Conservation (phyloP, 805 yeast genomes). For the Spathaspora arborariae region DNA sequence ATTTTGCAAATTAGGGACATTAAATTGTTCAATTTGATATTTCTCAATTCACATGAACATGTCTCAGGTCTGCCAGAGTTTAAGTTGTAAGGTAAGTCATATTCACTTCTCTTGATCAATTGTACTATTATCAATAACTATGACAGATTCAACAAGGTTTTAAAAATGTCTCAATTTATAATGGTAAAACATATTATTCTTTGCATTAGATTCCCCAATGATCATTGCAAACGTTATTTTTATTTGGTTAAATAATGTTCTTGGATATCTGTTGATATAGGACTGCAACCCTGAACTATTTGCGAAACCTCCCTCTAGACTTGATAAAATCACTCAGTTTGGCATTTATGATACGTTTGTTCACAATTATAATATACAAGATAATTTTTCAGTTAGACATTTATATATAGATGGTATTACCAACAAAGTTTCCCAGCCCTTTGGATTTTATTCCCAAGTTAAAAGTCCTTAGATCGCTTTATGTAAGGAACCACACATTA, state of each 20-base stretch:
- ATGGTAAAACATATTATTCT: neutral
- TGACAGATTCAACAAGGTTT: neutral
- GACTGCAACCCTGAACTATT: neutral
- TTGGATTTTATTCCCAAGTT: neutral
- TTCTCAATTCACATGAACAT: too few species aligned
- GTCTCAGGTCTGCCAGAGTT: too few species aligned
- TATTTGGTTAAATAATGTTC: neutral
- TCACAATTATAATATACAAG: neutral
- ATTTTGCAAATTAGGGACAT: too few species aligned
- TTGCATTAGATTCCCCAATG: neutral
- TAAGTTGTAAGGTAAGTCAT: too few species aligned
- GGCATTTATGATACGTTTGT: neutral
- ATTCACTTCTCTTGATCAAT: too few species aligned
- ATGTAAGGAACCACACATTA: neutral
- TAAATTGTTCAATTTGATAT: too few species aligned
- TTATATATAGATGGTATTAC: neutral
- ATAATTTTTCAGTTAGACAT: neutral
- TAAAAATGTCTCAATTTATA: neutral
- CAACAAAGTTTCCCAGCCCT: neutral
- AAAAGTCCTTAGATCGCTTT: neutral
- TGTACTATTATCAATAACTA: neutral
- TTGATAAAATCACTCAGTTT: neutral
- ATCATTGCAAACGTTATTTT: neutral
- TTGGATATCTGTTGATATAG: neutral
- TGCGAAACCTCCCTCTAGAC: neutral